Evolutionary conservation across 805 yeast genomes (phyloP).

Genomic region (Wickerhamiella spandovensis): DNA sequence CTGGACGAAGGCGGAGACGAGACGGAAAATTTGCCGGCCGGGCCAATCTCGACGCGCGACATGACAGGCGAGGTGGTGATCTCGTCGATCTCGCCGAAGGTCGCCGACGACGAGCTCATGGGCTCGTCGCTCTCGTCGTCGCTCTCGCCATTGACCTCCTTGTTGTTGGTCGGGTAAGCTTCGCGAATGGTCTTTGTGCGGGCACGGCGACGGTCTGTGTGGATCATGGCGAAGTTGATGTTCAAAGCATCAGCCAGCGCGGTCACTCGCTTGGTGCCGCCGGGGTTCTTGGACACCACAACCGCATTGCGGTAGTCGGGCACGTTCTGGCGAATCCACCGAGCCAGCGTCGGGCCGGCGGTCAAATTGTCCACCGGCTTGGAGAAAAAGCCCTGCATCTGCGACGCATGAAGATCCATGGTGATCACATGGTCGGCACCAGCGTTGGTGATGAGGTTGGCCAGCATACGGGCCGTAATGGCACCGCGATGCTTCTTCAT

Average conservation of each 20-base stretch:
- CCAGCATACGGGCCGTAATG: conserved; percentile 93
- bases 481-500: conserved; percentile 99
- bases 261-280: conserved; percentile 96
- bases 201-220: conserved; percentile 89
- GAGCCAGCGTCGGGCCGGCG: conserved; percentile 92
- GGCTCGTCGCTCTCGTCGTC: conserved; percentile 10
- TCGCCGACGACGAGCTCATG: conserved; percentile 7
- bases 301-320: conserved; percentile 79
- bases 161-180: conserved; percentile 16
- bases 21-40: background rate
- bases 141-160: conserved; percentile 13
- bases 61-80: background rate
- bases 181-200: conserved; percentile 36
- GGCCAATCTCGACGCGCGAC: conserved; percentile 1
- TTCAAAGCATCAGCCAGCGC: conserved; percentile 94
- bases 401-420: conserved; percentile 92
- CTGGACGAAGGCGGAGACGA: background rate
- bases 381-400: conserved; percentile 97
- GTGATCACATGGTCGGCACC: conserved; percentile 98
- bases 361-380: conserved; percentile 94
- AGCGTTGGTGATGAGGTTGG: conserved; percentile 89
- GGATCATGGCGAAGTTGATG: conserved; percentile 97
- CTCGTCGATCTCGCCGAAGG: conserved; percentile 9
- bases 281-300: conserved; percentile 97
- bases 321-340: conserved; percentile 88